Conservation (phyloP, 2,329 filamentous ascomycete species). For the Hypoxylon sp. region DNA sequence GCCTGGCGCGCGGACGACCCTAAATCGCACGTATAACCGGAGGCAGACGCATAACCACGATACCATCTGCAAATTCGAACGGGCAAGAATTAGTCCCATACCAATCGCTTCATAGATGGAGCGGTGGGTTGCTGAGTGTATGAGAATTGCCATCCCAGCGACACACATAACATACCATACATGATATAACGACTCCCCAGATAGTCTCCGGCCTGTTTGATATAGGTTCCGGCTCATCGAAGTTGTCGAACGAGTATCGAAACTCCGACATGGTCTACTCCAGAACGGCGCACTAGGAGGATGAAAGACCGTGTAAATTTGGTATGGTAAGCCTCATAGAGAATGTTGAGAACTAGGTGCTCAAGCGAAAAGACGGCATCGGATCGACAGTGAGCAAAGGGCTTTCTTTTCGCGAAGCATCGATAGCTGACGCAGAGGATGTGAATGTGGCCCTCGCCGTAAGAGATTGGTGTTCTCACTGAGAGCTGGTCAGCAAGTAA, state of each 20-base stretch:
- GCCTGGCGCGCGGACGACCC: constrained; percentile 43
- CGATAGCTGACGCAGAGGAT: not conserved
- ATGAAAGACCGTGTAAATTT: constrained; percentile 4
- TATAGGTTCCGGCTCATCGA: constrained; percentile 49
- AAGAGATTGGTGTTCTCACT: not conserved
- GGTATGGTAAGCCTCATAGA: constrained; percentile 13
- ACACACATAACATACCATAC: constrained; percentile 43
- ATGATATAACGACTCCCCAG: constrained; percentile 49
- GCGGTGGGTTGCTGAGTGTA: not conserved
- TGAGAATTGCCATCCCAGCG: not conserved
- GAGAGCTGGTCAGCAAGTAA: not conserved
- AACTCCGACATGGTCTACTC: constrained; percentile 44
- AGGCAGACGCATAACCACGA: constrained; percentile 50
- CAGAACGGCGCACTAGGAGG: not conserved
- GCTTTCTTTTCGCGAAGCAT: constrained; percentile 1
- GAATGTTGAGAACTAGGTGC: constrained; percentile 14
- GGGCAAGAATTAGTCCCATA: constrained; percentile 19
- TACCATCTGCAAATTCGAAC: constrained; percentile 41
- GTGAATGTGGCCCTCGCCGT: constrained; percentile 10
- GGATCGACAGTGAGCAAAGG: not conserved
- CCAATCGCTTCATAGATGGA: not conserved
- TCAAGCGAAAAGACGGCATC: constrained; percentile 16
- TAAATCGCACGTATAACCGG: constrained; percentile 48
- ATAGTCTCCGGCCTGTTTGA: constrained; percentile 49
- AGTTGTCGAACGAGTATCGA: constrained; percentile 43